phyloP scores from a whole-genome alignment of 768 basidiomycete species.

The Gyrodon lividus region DNA sequence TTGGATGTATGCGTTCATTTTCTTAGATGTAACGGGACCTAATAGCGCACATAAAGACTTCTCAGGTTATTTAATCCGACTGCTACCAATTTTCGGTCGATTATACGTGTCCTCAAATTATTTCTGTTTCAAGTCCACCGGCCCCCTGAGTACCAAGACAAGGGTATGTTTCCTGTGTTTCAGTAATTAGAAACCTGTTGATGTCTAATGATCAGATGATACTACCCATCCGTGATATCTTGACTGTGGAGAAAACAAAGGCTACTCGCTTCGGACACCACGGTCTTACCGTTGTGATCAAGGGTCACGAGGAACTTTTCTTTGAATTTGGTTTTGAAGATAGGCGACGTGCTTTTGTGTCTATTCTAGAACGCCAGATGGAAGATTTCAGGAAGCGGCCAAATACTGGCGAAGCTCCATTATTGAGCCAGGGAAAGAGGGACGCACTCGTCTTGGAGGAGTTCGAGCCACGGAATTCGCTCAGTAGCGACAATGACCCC shows the following conservation, averaged over 20 bases:
- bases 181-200: slow-evolving; percentile 1
- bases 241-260: slow-evolving; percentile 80
- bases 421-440: slow-evolving; percentile 52
- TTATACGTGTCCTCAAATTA: slow-evolving; percentile 90
- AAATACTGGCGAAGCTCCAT: slow-evolving; percentile 40
- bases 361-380: slow-evolving; percentile 75
- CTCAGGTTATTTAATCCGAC: slow-evolving; percentile 84
- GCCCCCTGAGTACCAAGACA: slow-evolving; percentile 76
- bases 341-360: slow-evolving; percentile 75
- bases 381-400: slow-evolving; percentile 62
- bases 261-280: slow-evolving; percentile 88
- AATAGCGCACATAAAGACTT: slow-evolving; percentile 62
- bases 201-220: slow-evolving; percentile 69
- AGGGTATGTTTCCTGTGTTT: slow-evolving; percentile 52
- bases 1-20: slow-evolving; percentile 70
- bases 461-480: slow-evolving; percentile 55
- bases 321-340: slow-evolving; percentile 88
- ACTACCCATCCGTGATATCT: slow-evolving; percentile 84
- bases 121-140: slow-evolving; percentile 93
- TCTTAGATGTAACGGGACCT: slow-evolving; percentile 1
- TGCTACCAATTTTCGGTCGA: slow-evolving; percentile 86
- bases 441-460: slow-evolving; percentile 86
- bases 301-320: slow-evolving; percentile 96
- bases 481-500: slow-evolving; percentile 39
- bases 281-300: slow-evolving; percentile 87